Evolutionary conservation across 306 rosid species (phyloP).

Genomic region (Quercus variabilis): DNA sequence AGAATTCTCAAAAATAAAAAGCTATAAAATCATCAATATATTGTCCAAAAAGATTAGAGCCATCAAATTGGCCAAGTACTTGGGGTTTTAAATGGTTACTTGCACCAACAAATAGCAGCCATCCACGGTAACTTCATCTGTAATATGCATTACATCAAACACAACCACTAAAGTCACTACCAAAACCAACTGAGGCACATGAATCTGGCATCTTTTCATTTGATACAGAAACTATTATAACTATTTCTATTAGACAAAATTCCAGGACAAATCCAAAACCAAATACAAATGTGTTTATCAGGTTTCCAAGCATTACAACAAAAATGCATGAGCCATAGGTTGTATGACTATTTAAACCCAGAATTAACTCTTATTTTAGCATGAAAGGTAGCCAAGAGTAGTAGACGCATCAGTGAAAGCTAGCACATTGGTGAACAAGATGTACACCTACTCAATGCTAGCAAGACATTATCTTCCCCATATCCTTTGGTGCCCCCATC

Average conservation of each 20-base stretch:
- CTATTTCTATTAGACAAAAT: background rate
- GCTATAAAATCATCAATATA: background rate
- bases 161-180: background rate
- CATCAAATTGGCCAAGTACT: background rate
- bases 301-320: too few species aligned
- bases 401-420: background rate
- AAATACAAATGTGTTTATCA: background rate
- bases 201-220: background rate
- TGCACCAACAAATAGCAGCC: background rate
- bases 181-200: background rate
- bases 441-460: slow-evolving; percentile 34
- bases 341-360: too few species aligned
- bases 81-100: background rate
- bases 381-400: background rate
- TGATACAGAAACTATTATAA: background rate
- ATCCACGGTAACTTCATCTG: background rate
- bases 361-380: background rate
- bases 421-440: background rate
- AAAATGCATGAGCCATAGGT: too few species aligned
- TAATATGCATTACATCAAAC: background rate
- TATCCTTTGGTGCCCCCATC: slow-evolving; percentile 68
- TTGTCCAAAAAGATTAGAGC: background rate
- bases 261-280: background rate
- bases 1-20: background rate
- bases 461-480: slow-evolving; percentile 60